phyloP scores from a whole-genome alignment of 768 basidiomycete species.

The Gymnopilus junonius region DNA sequence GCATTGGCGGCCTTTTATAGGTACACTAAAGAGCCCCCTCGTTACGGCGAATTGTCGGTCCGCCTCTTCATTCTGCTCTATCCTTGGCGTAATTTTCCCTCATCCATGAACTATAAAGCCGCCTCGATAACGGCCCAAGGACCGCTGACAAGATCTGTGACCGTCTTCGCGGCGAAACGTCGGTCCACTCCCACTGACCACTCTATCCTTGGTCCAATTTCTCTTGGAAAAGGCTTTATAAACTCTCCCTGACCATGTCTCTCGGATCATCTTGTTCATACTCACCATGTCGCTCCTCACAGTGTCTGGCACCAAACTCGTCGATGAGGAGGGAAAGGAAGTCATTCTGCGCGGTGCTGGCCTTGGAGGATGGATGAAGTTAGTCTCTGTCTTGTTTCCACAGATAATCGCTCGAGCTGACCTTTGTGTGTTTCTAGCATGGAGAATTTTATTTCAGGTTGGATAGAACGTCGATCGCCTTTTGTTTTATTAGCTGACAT shows the following conservation, averaged over 20 bases:
- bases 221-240: no score
- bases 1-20: no score
- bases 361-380: conserved; percentile 90
- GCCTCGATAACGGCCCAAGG: no score
- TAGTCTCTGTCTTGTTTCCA: conserved; percentile 34
- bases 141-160: no score
- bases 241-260: neutral
- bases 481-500: neutral
- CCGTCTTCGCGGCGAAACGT: no score
- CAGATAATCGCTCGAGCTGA: neutral
- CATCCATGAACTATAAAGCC: conserved; percentile 5
- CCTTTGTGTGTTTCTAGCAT: conserved; percentile 51
- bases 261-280: neutral
- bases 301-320: conserved; percentile 62
- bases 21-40: no score
- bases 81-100: conserved; percentile 8
- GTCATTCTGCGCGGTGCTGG: conserved; percentile 74
- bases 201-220: no score
- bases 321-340: conserved; percentile 59
- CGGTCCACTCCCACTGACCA: no score
- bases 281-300: conserved; percentile 54
- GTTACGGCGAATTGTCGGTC: conserved; percentile 7
- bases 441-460: conserved; percentile 79
- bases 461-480: neutral
- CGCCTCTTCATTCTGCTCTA: neutral